phyloP scores from a whole-genome alignment of 2,329 filamentous ascomycete genomes.

The Cadophora gregata region DNA sequence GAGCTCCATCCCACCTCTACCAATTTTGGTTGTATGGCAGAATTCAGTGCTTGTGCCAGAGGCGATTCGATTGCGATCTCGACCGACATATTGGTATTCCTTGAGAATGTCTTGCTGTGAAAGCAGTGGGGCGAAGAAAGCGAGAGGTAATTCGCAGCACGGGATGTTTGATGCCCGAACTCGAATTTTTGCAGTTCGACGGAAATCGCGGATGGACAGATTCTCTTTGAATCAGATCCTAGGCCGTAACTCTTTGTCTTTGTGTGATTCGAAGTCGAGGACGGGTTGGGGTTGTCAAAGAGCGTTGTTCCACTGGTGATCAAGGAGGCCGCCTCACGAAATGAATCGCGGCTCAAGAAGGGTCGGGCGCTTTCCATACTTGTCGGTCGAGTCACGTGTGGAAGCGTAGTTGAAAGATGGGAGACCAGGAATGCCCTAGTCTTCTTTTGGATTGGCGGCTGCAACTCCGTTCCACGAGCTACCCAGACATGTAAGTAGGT shows the following conservation, averaged over 20 bases:
- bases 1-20: conserved; percentile 92
- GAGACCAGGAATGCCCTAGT: neutral
- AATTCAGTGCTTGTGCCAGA: conserved; percentile 81
- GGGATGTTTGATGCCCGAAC: neutral
- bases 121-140: neutral
- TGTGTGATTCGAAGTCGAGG: conserved; percentile 16
- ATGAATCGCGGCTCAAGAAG: conserved; percentile 1
- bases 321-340: neutral
- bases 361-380: neutral
- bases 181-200: neutral
- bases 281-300: conserved; percentile 20
- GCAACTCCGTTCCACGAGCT: neutral
- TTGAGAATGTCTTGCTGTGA: neutral
- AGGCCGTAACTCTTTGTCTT: conserved; percentile 20
- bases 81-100: conserved; percentile 68
- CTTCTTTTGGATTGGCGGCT: neutral
- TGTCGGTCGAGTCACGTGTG: neutral
- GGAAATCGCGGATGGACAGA: neutral
- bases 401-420: neutral
- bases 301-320: neutral
- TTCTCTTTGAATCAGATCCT: neutral
- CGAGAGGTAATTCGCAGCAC: neutral
- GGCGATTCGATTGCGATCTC: conserved; percentile 80
- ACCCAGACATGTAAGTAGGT: no score
- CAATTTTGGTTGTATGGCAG: conserved; percentile 86